Percentiles rank a stretch among this genome's conserved stretches.
These are phyloP conservation scores for Myxozyma geophila DNA, from an alignment of 805 yeast species.

Conservation along the genomic window DNA sequence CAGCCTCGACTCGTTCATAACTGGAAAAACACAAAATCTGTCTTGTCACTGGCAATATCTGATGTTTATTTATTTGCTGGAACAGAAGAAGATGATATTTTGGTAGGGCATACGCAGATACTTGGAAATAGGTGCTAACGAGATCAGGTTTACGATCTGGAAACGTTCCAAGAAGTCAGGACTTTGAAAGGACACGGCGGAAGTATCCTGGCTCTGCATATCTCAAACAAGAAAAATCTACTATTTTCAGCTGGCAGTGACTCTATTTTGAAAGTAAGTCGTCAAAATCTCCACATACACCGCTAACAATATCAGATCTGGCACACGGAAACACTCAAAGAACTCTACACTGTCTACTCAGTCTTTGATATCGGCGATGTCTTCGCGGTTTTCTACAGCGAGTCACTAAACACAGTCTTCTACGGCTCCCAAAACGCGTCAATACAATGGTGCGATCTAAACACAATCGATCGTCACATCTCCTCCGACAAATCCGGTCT, in stretches of 20 bases:
- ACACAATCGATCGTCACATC: slow-evolving; percentile 36
- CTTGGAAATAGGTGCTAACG: neutral
- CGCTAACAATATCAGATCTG: slow-evolving; percentile 52
- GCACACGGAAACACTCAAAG: slow-evolving; percentile 56
- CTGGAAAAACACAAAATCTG: slow-evolving; percentile 77
- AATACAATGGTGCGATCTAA: slow-evolving; percentile 66
- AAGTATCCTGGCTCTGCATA: slow-evolving; percentile 68
- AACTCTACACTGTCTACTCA: slow-evolving; percentile 76
- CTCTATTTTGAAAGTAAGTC: slow-evolving; percentile 68
- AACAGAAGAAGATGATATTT: slow-evolving; percentile 80
- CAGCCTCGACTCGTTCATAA: slow-evolving; percentile 56
- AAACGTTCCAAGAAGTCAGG: slow-evolving; percentile 61
- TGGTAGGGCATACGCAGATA: slow-evolving; percentile 48
- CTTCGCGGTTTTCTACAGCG: slow-evolving; percentile 77
- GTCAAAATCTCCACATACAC: neutral
- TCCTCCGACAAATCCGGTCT: slow-evolving; percentile 41
- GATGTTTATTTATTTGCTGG: slow-evolving; percentile 70
- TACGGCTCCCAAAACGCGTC: slow-evolving; percentile 94
- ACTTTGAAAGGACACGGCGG: slow-evolving; percentile 68
- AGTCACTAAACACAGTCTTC: slow-evolving; percentile 62
- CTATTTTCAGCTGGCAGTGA: slow-evolving; percentile 89
- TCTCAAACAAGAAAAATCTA: slow-evolving; percentile 53
- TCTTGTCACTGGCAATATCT: slow-evolving; percentile 58
- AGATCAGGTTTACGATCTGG: slow-evolving; percentile 55
- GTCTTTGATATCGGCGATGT: slow-evolving; percentile 91